A percentile compares a stretch with the other conserved stretches of the same genome.
These are phyloP conservation scores for Carex pumila DNA, from an alignment of 176 grass and related monocot genomes.

Conservation along the genomic window DNA sequence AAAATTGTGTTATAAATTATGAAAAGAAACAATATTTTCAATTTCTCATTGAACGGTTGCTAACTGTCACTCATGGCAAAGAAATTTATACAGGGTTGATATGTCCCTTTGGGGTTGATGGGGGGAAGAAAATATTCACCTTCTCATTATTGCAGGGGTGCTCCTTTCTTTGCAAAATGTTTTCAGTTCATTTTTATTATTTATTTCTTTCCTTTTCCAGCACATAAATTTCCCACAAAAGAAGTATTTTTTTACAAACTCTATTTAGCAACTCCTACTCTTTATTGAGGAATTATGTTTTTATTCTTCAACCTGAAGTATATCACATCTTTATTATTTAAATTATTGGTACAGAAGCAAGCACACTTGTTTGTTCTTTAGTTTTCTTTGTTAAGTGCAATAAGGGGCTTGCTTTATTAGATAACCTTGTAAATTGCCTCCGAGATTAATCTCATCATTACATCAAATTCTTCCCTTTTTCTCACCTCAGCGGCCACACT, in stretches of 20 bases:
- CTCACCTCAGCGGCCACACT: conserved; percentile 45
- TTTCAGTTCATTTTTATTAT: not conserved
- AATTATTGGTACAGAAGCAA: not conserved
- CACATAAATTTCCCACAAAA: not conserved
- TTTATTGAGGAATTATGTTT: not conserved
- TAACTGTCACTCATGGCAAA: not conserved
- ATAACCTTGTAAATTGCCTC: not conserved
- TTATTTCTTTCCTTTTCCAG: not conserved
- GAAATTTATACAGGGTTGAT: not conserved
- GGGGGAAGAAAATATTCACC: not conserved
- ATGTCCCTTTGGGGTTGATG: not conserved
- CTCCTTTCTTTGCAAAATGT: not conserved
- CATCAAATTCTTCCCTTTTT: conserved; percentile 6
- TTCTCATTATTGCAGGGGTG: not conserved
- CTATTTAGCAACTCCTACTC: not conserved
- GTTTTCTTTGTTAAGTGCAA: not conserved
- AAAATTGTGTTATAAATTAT: not conserved
- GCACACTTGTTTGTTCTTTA: not conserved
- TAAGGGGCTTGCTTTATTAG: not conserved
- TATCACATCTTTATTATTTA: not conserved
- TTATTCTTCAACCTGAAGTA: not conserved
- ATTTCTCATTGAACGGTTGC: not conserved
- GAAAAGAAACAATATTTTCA: not conserved
- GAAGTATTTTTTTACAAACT: not conserved
- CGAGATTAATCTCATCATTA: not conserved